These are phyloP conservation scores for Lecanosticta acicola DNA, from an alignment of 2,329 filamentous ascomycete species.

Conservation along the genomic window DNA sequence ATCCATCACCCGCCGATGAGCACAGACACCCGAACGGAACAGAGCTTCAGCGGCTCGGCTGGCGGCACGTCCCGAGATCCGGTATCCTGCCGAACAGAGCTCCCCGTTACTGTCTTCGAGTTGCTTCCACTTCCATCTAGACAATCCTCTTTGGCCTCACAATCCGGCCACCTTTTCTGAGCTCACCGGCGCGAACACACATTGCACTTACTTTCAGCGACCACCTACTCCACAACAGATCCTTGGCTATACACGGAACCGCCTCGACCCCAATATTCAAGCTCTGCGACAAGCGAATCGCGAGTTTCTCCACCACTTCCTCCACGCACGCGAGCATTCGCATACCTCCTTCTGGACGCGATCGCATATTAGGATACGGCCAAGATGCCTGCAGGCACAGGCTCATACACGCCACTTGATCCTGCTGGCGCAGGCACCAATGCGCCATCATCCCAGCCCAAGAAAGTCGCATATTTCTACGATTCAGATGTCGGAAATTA, in stretches of 20 bases:
- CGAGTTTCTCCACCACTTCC: neutral
- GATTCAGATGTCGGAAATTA: constrained; percentile 98
- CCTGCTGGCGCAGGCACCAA: constrained; percentile 44
- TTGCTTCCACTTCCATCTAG: too few species aligned
- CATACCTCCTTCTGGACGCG: neutral
- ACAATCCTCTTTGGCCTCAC: too few species aligned
- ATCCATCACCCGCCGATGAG: neutral
- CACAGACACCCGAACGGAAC: neutral
- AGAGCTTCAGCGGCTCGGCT: neutral
- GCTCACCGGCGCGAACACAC: too few species aligned
- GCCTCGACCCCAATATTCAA: too few species aligned
- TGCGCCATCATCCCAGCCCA: constrained; percentile 51
- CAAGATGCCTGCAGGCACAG: constrained; percentile 42
- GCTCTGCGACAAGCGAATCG: too few species aligned
- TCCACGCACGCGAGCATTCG: neutral
- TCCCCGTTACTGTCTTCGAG: too few species aligned
- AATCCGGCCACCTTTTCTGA: too few species aligned
- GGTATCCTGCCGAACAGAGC: too few species aligned
- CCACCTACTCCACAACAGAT: too few species aligned
- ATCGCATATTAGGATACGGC: constrained; percentile 1
- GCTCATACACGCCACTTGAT: constrained; percentile 46
- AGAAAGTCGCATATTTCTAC: constrained; percentile 97
- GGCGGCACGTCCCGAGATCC: too few species aligned
- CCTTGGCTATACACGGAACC: too few species aligned
- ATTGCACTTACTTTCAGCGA: too few species aligned